A percentile compares a stretch with the other conserved stretches of the same genome.
Conservation (phyloP, 78 protist species). For the Emiliania huxleyi region DNA sequence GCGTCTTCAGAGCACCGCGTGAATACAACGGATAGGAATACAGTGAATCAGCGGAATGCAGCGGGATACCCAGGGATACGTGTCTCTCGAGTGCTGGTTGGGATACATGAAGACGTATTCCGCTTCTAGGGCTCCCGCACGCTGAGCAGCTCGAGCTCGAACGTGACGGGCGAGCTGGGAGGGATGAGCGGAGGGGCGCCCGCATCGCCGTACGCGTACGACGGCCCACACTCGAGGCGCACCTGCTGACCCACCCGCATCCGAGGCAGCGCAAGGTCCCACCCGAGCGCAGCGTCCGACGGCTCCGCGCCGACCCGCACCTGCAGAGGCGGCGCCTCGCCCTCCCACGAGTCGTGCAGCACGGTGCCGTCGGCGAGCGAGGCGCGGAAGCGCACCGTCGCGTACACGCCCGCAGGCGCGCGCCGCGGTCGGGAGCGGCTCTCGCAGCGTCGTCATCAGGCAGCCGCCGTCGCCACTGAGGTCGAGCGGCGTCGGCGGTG, state of each 20-base stretch:
- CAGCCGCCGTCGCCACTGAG: background rate
- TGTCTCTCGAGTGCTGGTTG: no score
- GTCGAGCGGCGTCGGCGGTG: background rate
- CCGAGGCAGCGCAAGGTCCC: background rate
- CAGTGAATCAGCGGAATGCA: no score
- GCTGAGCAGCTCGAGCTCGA: background rate
- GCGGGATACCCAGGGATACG: no score
- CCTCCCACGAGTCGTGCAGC: background rate
- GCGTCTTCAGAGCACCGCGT: no score
- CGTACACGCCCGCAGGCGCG: background rate
- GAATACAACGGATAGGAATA: no score
- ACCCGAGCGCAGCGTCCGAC: background rate
- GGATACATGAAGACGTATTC: no score
- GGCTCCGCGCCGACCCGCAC: background rate
- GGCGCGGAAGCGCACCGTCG: background rate
- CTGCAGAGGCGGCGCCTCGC: background rate
- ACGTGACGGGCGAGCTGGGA: background rate
- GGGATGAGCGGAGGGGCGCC: background rate
- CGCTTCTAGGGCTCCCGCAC: no score
- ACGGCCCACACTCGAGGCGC: background rate
- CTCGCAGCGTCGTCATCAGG: background rate
- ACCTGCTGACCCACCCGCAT: background rate
- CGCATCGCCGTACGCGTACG: background rate
- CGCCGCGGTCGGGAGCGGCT: background rate
- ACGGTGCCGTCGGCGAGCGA: background rate